Conservation (phyloP, 2,329 filamentous ascomycete genomes). For the Phyllachora maydis region DNA sequence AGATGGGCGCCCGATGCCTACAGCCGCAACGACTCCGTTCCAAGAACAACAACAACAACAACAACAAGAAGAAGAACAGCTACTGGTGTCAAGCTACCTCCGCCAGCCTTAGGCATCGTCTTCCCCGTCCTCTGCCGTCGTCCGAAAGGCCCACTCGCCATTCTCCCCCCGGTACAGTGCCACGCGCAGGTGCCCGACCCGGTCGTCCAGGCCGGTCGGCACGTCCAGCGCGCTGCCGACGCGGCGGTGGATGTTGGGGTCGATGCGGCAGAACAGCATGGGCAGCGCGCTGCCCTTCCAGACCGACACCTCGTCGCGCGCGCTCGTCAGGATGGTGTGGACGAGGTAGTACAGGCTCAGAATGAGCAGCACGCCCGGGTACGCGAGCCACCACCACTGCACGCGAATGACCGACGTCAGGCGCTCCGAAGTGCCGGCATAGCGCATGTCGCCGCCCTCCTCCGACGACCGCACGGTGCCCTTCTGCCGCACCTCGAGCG, state of each 20-base stretch:
- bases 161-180: conserved; percentile 12
- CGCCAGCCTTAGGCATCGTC: too few relatives aligned
- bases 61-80: too few relatives aligned
- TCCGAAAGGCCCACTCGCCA: conserved; percentile 15
- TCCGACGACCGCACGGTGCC: conserved; percentile 6
- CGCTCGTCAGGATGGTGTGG: conserved; percentile 13
- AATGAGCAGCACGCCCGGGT: conserved; percentile 12
- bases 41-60: too few relatives aligned
- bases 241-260: conserved; percentile 11
- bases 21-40: too few relatives aligned
- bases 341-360: conserved; percentile 14
- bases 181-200: conserved; percentile 11
- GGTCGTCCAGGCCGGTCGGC: conserved; percentile 13
- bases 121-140: too few relatives aligned
- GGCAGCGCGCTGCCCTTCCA: conserved; percentile 17
- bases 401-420: conserved; percentile 12
- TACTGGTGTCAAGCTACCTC: too few relatives aligned
- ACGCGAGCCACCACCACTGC: conserved; percentile 15
- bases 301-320: conserved; percentile 13
- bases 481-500: conserved; percentile 14
- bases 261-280: conserved; percentile 16
- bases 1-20: too few relatives aligned
- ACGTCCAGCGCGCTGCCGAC: conserved; percentile 14
- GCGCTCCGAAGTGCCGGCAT: conserved; percentile 10
- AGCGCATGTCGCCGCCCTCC: conserved; percentile 3